Conservation (phyloP, 2,329 filamentous ascomycete species). For the Claviceps sorghi region DNA sequence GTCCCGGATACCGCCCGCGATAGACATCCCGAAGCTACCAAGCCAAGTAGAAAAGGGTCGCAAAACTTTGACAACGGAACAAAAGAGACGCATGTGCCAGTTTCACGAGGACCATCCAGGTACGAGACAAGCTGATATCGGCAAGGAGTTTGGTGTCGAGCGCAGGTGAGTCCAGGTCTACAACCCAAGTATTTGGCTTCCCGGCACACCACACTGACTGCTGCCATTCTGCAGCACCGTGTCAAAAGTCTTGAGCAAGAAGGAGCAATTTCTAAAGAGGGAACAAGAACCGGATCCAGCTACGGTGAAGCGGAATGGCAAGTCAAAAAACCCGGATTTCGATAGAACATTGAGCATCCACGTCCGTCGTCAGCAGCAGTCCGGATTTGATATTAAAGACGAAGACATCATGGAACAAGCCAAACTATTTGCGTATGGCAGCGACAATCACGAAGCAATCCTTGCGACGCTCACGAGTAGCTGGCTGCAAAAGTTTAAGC, state of each 20-base stretch:
- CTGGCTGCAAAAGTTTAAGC: conserved; percentile 94
- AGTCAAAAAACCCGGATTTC: conserved; percentile 78
- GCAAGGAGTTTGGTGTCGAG: conserved; percentile 88
- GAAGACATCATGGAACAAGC: conserved; percentile 77
- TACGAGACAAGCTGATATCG: conserved; percentile 92
- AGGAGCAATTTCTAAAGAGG: conserved; percentile 86
- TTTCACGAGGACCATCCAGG: conserved; percentile 83
- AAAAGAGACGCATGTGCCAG: conserved; percentile 83
- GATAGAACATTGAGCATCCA: conserved; percentile 82
- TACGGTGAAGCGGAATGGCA: conserved; percentile 51
- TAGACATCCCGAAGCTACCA: conserved; percentile 14
- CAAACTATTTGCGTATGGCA: conserved; percentile 61
- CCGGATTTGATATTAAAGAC: conserved; percentile 60
- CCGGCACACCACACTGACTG: background rate
- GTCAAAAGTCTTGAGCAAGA: conserved; percentile 91
- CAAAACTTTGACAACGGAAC: conserved; percentile 80
- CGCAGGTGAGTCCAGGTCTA: conserved; percentile 54
- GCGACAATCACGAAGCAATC: conserved; percentile 52
- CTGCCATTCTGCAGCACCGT: conserved; percentile 57
- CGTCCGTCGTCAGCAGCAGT: conserved; percentile 66
- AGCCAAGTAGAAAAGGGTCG: conserved; percentile 47
- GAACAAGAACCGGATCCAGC: conserved; percentile 51
- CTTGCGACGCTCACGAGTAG: conserved; percentile 55
- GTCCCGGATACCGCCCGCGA: conserved; percentile 31
- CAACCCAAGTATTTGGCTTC: background rate